Conservation (phyloP, 1,284 basidiomycete species). For the Cryptococcus sp. region DNA sequence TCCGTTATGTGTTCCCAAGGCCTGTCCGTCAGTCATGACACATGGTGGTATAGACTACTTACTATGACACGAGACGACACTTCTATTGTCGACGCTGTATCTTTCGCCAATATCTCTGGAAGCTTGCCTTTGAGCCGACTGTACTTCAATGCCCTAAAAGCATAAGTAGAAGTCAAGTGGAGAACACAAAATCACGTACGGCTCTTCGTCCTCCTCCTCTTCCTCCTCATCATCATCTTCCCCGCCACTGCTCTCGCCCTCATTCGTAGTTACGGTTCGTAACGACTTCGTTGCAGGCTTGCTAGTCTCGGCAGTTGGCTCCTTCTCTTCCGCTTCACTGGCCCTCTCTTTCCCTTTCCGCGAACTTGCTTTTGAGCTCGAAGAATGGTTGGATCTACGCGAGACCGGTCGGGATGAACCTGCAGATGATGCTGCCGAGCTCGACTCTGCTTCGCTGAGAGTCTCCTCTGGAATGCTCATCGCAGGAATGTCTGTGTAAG, state of each 20-base stretch:
- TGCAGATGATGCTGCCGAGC: neutral
- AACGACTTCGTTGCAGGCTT: constrained; percentile 26
- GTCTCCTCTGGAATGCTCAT: too few species aligned
- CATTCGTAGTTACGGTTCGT: constrained; percentile 11
- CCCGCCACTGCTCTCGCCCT: constrained; percentile 62
- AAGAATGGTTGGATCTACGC: constrained; percentile 1
- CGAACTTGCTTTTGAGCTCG: constrained; percentile 1
- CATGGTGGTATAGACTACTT: constrained; percentile 19
- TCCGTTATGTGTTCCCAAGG: constrained; percentile 84
- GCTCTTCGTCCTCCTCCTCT: constrained; percentile 46
- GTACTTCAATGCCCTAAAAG: constrained; percentile 71
- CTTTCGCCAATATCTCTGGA: constrained; percentile 77
- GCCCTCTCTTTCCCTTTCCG: constrained; percentile 14
- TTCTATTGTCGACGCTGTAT: constrained; percentile 76
- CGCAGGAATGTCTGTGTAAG: too few species aligned
- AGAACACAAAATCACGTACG: constrained; percentile 19
- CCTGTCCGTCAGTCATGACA: constrained; percentile 51
- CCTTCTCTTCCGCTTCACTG: constrained; percentile 4
- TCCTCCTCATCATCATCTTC: constrained; percentile 49
- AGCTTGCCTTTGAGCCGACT: constrained; percentile 70
- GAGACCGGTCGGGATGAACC: constrained; percentile 11
- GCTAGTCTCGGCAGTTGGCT: constrained; percentile 52
- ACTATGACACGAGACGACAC: constrained; percentile 74
- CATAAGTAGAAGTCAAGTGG: constrained; percentile 3
- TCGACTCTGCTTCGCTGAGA: too few species aligned